Evolutionary conservation across 2,329 filamentous ascomycete species (phyloP), one percentile per base, ranked within the genome.

Genomic region (Claviceps purpurea): DNA sequence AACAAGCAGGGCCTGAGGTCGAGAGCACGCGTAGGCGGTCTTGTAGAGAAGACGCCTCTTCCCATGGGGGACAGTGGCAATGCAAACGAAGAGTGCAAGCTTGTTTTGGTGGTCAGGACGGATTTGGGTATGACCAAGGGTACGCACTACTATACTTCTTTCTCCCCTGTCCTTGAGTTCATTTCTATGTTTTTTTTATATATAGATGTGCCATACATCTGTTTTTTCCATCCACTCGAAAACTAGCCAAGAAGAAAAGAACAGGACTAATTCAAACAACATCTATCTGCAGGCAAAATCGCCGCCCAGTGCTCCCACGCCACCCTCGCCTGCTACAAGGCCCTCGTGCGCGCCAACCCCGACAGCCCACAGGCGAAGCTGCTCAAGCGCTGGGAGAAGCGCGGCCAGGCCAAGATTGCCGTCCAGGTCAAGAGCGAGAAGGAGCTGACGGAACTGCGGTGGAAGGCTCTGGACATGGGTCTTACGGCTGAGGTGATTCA

Each of bases 121-220:
- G 93, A 98, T 71, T 70, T 98, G 61, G 91, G 91, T 61, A 98
- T 98, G 93, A 93, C 87, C 10, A 97, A 95, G 72, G 91, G 91
- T 93, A 73, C 43, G 74, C 18, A 41, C 10, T 8, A 18, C n/a
- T 20, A 18, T 22, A 26, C 34, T 3, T 66, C 22, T 2, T 3
- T 66, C 22, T 2, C 11, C 24, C 20, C 11, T 38, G 2, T 20
- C 11, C 39, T 24, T 38, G n/a, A 16, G 6, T n/a, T 13, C 20
- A 6, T 4, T 13, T 42, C 24, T 34, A 34, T 34, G 22, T 34
- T 10, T 11, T 34, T 34, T 4, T 10, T 11, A n/a, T 34, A 10
- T 34, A 34, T 10, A 34, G 8, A 11, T 34, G 30, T 10, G 30
- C 30, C 10, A 34, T 34, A 11, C 10, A 41, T 16, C 39, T 26